Percentiles rank a stretch among this genome's conserved stretches.
phyloP scores from a whole-genome alignment of 2,329 filamentous ascomycete genomes.

The Cordyceps javanica region DNA sequence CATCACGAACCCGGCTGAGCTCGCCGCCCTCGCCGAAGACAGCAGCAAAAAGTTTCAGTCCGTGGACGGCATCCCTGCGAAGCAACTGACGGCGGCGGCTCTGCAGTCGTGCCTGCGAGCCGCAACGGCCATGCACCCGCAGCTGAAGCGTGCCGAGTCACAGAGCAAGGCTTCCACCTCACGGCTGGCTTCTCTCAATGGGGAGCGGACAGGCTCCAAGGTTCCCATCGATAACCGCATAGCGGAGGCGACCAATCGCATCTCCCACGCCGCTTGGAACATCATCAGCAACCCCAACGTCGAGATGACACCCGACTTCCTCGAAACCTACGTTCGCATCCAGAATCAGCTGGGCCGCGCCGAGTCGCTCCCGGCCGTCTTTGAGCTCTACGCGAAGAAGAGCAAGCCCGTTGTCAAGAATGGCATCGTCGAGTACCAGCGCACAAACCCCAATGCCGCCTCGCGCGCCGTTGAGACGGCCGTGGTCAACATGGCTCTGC shows the following conservation, averaged over 20 bases:
- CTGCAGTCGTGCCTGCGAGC: slow-evolving; percentile 40
- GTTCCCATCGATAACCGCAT: slow-evolving; percentile 29
- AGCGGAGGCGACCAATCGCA: slow-evolving; percentile 40
- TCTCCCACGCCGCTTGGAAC: slow-evolving; percentile 58
- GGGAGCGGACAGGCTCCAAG: slow-evolving; percentile 26
- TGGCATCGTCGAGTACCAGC: slow-evolving; percentile 52
- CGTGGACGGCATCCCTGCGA: slow-evolving; percentile 38
- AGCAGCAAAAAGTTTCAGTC: slow-evolving; percentile 38
- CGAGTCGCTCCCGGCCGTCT: slow-evolving; percentile 70
- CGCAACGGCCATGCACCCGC: slow-evolving; percentile 37
- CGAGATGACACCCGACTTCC: slow-evolving; percentile 68
- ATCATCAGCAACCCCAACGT: slow-evolving; percentile 70
- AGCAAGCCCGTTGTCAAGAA: slow-evolving; percentile 59
- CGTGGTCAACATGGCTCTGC: slow-evolving; percentile 67
- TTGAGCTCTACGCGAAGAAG: slow-evolving; percentile 80
- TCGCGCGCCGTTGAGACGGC: slow-evolving; percentile 66
- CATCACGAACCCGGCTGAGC: slow-evolving; percentile 32
- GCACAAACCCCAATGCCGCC: slow-evolving; percentile 61
- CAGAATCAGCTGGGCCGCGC: slow-evolving; percentile 68
- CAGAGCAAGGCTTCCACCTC: slow-evolving; percentile 44
- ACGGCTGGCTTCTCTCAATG: slow-evolving; percentile 43
- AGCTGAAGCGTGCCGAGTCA: slow-evolving; percentile 32
- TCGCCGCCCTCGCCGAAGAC: slow-evolving; percentile 36
- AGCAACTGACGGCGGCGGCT: slow-evolving; percentile 36
- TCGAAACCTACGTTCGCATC: slow-evolving; percentile 69